phyloP scores from a whole-genome alignment of 2,329 filamentous ascomycete genomes.

The Penicillium brevicompactum region DNA sequence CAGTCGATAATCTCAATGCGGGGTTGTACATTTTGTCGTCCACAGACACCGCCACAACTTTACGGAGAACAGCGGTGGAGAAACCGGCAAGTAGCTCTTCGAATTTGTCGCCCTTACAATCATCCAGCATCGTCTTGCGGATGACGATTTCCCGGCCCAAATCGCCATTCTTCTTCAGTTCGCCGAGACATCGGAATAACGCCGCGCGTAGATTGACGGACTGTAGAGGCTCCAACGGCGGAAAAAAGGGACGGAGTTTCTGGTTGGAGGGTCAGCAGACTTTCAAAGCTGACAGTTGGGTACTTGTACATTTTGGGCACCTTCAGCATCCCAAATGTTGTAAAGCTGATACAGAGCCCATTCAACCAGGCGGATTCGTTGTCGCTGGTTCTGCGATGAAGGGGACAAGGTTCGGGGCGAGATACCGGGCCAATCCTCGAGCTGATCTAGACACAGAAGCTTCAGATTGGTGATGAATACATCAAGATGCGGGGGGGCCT shows the following conservation, averaged over 20 bases:
- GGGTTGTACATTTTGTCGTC: conserved; percentile 49
- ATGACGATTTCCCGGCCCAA: conserved; percentile 78
- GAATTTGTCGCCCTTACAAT: conserved; percentile 88
- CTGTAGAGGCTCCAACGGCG: conserved; percentile 84
- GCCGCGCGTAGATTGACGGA: conserved; percentile 87
- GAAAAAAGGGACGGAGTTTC: conserved; percentile 90
- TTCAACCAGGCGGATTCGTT: conserved; percentile 78
- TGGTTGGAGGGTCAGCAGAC: conserved; percentile 40
- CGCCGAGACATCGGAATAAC: conserved; percentile 77
- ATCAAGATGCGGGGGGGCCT: conserved; percentile 55
- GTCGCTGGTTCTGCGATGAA: conserved; percentile 73
- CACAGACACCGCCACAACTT: conserved; percentile 54
- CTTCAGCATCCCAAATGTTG: conserved; percentile 75
- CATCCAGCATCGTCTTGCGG: conserved; percentile 93
- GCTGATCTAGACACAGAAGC: conserved; percentile 76
- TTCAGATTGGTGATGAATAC: conserved; percentile 83
- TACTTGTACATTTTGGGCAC: conserved; percentile 66
- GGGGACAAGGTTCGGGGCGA: conserved; percentile 70
- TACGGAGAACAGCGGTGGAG: conserved; percentile 79
- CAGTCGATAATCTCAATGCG: conserved; percentile 59
- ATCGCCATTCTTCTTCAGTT: conserved; percentile 82
- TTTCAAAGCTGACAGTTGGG: neutral
- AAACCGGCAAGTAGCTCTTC: conserved; percentile 84
- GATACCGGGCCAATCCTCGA: conserved; percentile 79
- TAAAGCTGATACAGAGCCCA: conserved; percentile 92